Base-by-base conservation (phyloP, 805 yeast species). In the Hanseniaspora guilliermondii region DNA sequence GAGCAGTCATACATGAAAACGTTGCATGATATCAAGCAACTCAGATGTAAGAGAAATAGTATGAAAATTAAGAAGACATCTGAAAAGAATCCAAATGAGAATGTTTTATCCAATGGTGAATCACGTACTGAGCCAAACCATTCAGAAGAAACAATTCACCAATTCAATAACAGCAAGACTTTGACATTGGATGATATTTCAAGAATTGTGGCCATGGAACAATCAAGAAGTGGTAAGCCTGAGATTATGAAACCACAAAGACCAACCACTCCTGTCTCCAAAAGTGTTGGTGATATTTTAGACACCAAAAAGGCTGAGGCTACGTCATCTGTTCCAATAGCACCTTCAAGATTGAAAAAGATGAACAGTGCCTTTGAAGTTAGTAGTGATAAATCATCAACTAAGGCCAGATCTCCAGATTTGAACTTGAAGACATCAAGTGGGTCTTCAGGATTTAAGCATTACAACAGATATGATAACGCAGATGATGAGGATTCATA, bases 151-250 rank as follows among this genome's bases (percentile, higher is more conserved):
- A 64, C 35, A 54, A 19, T 37, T 56, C 40, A 54, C 63, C 27
- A 52, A 62, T 75, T 88, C 53, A 79, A 83, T 61, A 85, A 80
- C 62, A 94, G 91, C 60, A 86, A 85, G 60, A 83, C 91, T 0
- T 76, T 93, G 53, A 91, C 97, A 0, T 75, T 93, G 61, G 97
- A 93, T 68, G 99, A 93, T 68, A 93, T 93, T 61, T 96, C 97
- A 7, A 76, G 97, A 59, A 91, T 93, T 64, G 97, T 93, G 7
- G 95, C 97, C 2, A 91, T 95, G 9, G 97, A 93, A 62, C 96
- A 91, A 67, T 96, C 97, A 0, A 74, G 96, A 58, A 96, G 87
- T 58, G 83, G 85, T 63, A 76, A 95, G 56, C 96, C 21, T 24
- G 45, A 48, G 16, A 8, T 8, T 7, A 96, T 1, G 88, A 87